Conservation (phyloP, 2,329 filamentous ascomycete species). For the Aaosphaeria arxii region DNA sequence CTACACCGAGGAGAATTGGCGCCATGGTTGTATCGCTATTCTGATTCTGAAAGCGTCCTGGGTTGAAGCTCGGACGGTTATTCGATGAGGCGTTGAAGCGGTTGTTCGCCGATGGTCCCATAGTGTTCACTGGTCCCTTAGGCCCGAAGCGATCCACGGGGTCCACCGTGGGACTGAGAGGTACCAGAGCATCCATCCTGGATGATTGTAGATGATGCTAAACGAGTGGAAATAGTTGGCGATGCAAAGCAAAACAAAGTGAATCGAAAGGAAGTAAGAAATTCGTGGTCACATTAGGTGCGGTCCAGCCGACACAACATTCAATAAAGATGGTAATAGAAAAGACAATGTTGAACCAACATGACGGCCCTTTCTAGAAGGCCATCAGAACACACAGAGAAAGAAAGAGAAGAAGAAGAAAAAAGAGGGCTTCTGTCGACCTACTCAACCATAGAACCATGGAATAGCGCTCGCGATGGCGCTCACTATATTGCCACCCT, state of each 20-base stretch:
- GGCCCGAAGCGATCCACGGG: background rate
- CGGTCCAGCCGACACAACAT: background rate
- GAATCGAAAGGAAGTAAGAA: background rate
- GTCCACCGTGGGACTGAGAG: constrained; percentile 1
- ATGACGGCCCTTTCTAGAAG: background rate
- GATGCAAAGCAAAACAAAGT: too few relatives aligned
- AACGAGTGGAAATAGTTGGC: background rate
- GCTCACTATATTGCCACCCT: background rate
- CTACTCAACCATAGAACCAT: background rate
- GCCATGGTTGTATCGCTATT: constrained; percentile 11
- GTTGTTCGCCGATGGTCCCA: background rate
- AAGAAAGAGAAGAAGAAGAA: background rate
- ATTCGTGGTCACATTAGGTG: constrained; percentile 1
- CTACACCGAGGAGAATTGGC: constrained; percentile 19
- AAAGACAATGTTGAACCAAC: background rate
- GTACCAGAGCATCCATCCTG: background rate
- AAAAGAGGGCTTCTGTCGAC: background rate
- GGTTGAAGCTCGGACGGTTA: constrained; percentile 1
- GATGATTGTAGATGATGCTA: background rate
- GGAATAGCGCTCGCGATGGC: background rate
- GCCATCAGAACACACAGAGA: background rate
- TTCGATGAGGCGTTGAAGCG: background rate
- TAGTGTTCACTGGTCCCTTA: background rate
- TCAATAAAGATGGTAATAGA: background rate
- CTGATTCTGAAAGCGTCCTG: background rate